Evolutionary conservation across 1,284 basidiomycete genomes (phyloP).

Genomic region (Naganishia cerealis): DNA sequence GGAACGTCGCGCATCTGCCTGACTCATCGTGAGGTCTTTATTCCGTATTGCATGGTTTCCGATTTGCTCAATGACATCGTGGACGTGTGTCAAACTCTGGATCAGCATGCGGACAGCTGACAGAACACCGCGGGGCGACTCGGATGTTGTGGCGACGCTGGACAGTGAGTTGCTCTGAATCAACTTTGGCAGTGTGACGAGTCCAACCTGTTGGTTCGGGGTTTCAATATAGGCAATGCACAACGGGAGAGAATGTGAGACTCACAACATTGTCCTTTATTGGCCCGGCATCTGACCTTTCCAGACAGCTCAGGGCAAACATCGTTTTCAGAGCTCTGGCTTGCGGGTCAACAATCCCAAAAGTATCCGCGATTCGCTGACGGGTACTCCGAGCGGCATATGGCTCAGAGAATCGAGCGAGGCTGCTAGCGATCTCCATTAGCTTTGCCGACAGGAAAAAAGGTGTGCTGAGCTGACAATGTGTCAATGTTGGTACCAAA

Average conservation of each 20-base stretch:
- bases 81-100: conserved; percentile 3
- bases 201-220: background rate
- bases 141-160: conserved; percentile 1
- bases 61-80: conserved; percentile 6
- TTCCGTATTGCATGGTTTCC: background rate
- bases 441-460: background rate
- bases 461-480: too few species aligned
- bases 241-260: background rate
- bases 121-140: conserved; percentile 2
- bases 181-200: conserved; percentile 2
- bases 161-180: conserved; percentile 1
- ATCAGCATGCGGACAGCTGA: conserved; percentile 4
- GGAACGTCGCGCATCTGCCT: conserved; percentile 10
- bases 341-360: background rate
- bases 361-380: conserved; percentile 1
- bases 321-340: conserved; percentile 7
- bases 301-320: conserved; percentile 16
- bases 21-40: background rate
- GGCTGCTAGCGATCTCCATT: background rate
- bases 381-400: conserved; percentile 10
- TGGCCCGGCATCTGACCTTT: background rate
- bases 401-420: conserved; percentile 9
- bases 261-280: background rate
- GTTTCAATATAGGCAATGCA: background rate
- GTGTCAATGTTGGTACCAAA: too few species aligned